These are phyloP conservation scores for Trichoderma sp. DNA, from an alignment of 2,329 filamentous ascomycete species.

Conservation along the genomic window DNA sequence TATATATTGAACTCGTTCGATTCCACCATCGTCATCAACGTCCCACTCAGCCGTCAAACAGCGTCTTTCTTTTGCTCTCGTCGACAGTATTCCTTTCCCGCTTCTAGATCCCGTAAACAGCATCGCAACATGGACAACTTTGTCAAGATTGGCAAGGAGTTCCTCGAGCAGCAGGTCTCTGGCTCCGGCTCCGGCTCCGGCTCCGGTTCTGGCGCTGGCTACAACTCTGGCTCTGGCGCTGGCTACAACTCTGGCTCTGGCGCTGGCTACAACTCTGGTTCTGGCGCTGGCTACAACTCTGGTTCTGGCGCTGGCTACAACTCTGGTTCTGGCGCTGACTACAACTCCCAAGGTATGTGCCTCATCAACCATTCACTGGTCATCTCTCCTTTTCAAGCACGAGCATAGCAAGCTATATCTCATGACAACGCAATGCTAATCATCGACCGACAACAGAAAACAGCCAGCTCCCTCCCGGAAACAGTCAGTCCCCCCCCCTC, in stretches of 20 bases:
- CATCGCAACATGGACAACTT: conserved; percentile 44
- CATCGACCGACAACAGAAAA: conserved; percentile 7
- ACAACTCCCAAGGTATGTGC: conserved; percentile 18
- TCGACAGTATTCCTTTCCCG: neutral
- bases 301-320: neutral
- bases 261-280: neutral
- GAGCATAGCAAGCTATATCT: neutral
- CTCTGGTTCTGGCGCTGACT: too few relatives aligned
- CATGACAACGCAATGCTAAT: neutral
- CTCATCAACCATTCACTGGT: neutral
- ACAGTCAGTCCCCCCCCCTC: conserved; percentile 29
- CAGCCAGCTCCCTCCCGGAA: conserved; percentile 24
- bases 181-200: neutral
- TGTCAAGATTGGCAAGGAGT: conserved; percentile 44
- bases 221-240: too few relatives aligned
- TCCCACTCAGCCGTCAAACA: neutral
- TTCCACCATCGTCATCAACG: neutral
- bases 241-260: too few relatives aligned
- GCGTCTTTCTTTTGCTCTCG: neutral
- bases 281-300: neutral
- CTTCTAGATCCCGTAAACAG: neutral
- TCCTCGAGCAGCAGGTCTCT: conserved; percentile 38
- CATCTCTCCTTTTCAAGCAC: conserved; percentile 21
- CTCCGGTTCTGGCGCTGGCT: neutral
- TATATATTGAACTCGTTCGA: neutral